Conservation (phyloP, 306 rosid genomes). For the Nissolia schottii region DNA sequence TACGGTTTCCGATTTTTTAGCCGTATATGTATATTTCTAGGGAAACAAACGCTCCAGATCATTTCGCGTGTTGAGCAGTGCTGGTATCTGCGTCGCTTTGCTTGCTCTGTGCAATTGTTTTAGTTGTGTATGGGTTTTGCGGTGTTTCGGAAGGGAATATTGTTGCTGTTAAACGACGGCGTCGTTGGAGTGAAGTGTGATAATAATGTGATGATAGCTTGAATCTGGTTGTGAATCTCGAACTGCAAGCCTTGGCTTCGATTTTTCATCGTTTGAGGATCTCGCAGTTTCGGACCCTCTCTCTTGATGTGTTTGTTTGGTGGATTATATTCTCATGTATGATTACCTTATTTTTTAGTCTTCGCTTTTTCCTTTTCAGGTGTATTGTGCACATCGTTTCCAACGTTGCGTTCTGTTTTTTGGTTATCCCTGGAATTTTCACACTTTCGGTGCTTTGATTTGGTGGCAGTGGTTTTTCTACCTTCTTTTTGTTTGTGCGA, state of each 20-base stretch:
- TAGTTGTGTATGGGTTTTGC: not conserved
- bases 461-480: not conserved
- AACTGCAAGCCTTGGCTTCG: not conserved
- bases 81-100: not conserved
- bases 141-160: conserved; percentile 11
- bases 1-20: not conserved
- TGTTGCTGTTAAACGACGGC: conserved; percentile 6
- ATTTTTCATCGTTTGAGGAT: not conserved
- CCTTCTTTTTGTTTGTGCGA: not conserved
- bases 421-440: not conserved
- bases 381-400: no score
- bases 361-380: not conserved
- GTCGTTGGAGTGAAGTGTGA: not conserved
- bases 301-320: not conserved
- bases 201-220: conserved; percentile 1
- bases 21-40: not conserved
- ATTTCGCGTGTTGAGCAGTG: not conserved
- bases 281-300: conserved; percentile 9
- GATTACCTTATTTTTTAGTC: not conserved
- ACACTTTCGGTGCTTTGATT: not conserved
- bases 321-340: not conserved
- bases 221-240: conserved; percentile 12
- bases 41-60: not conserved
- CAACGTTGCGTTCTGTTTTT: not conserved
- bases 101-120: not conserved